Evolutionary conservation across 2,329 filamentous ascomycete species (phyloP), one percentile per base, ranked within the genome.

Genomic region (Fusarium algeriense): DNA sequence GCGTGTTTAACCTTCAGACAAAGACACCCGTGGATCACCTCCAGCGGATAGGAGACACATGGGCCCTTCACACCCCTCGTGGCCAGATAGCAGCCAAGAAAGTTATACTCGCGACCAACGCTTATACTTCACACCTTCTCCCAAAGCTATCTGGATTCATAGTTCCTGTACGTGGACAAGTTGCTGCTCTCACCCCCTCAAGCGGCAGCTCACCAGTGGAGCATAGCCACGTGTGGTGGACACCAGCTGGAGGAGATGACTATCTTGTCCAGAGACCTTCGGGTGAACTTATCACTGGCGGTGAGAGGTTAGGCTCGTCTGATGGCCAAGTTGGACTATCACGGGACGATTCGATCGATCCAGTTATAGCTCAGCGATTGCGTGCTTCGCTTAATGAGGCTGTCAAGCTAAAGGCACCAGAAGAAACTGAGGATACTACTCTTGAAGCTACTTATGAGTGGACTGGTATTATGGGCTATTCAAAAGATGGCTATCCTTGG

Each of bases 381-480:
- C 84, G 87, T 3, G 75, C 78, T 2, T 81, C 84, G 46, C 76
- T 88, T 37, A 70, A 75, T 32, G 73, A 76, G 15, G 79, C 82
- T 30, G 67, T 90, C 32, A 83, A 85, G 67, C 74, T 88, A 20
- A 71, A 69, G n/a, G 69, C 59, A 4, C 68, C 80, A 23, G 79
- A 66, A 7, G 59, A 73, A n/a, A 77, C 79, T 11, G 82, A 84
- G 38, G 80, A 81, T 40, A 77, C 84, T 35, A 81, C 84, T 46
- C 79, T 93, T 23, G 76, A 81, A 26, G 85, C 87, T 13, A 80
- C 86, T 34, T 88, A 87, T 77, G 89, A 92, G 77, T 95, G 93
- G 93, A 93, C 91, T 3, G 93, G 93, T 1, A 92, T 94, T 72
- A 95, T 94, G 92, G 92, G 91, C 0, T 94, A 89, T 79, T 90